These are phyloP conservation scores for Aureobasidium leucospermi DNA, from an alignment of 2,329 filamentous ascomycete species.

Conservation along the genomic window DNA sequence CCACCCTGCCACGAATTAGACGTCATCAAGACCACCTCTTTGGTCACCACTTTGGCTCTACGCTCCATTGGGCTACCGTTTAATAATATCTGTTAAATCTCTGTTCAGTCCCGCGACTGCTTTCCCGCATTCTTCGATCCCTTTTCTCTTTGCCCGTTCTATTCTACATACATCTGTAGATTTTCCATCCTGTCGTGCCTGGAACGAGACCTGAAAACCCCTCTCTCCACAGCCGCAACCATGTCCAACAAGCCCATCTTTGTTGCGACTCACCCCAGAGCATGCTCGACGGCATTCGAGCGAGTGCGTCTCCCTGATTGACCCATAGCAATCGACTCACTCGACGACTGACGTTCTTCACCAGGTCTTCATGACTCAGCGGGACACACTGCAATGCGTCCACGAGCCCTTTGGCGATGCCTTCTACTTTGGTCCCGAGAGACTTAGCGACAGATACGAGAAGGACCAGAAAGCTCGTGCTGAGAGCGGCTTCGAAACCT, in stretches of 20 bases:
- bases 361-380: slow-evolving; percentile 93
- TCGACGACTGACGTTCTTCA: neutral
- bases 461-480: slow-evolving; percentile 51
- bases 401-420: slow-evolving; percentile 97
- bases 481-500: slow-evolving; percentile 58
- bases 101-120: neutral
- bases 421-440: slow-evolving; percentile 92
- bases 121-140: neutral
- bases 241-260: slow-evolving; percentile 83
- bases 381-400: slow-evolving; percentile 70
- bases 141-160: slow-evolving; percentile 8
- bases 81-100: slow-evolving; percentile 7
- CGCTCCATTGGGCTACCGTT: slow-evolving; percentile 5
- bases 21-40: slow-evolving; percentile 2
- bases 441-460: slow-evolving; percentile 71
- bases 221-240: slow-evolving; percentile 12
- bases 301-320: slow-evolving; percentile 51
- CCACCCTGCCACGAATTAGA: slow-evolving; percentile 1
- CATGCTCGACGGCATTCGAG: slow-evolving; percentile 96
- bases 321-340: neutral
- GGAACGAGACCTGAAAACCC: neutral
- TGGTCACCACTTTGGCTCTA: slow-evolving; percentile 8
- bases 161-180: slow-evolving; percentile 14
- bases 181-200: slow-evolving; percentile 5
- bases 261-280: slow-evolving; percentile 85